Base-by-base conservation (phyloP, 495 filamentous ascomycete species). In the Podospora pseudocomata region DNA sequence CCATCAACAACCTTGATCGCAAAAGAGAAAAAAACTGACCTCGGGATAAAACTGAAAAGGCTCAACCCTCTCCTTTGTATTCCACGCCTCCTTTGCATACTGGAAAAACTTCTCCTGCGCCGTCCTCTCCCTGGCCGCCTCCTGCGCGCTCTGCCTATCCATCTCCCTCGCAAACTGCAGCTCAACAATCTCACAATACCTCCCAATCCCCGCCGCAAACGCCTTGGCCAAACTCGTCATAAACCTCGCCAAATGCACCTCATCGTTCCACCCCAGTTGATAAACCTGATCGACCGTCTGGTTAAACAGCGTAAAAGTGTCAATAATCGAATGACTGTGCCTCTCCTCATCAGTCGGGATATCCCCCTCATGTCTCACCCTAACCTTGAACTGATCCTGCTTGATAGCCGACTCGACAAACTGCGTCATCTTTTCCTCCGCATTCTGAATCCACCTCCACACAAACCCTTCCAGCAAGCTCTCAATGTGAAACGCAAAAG, bases 41-140 rank as follows among this genome's bases (percentile, higher is more conserved):
- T 97, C 91, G 3, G 93, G 91, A 69, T 91, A 93, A 82, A 99
- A 99, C 73, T 98, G 94, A 79, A 97, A 99, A 4, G 96, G 96
- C 72, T 99, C 95, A 23, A 97, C 90, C 75, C 92, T 97, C 66
- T 98, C 93, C 75, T 92, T 95, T 67, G 89, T 92, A 64, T 86
- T 90, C 92, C 93, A 97, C n/a, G 92, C 91, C 74, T 97, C 94
- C 77, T 96, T 96, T 1, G 96, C 96, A 70, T 97, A 86, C 71
- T 95, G 89, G 79, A 97, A 86, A 75, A 91, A 91, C 74, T 90
- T 93, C 74, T 97, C 93, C 76, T 96, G 93, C n/a, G 91, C 85
- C 26, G 92, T 92, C 78, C 93, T 92, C 44, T 84, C 83, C 39
- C 87, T 83, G 20, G 88, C 89, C 39, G 89, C 89, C 81, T 99